Base-by-base conservation (phyloP, 2,329 filamentous ascomycete species). In the Exophiala sp. region DNA sequence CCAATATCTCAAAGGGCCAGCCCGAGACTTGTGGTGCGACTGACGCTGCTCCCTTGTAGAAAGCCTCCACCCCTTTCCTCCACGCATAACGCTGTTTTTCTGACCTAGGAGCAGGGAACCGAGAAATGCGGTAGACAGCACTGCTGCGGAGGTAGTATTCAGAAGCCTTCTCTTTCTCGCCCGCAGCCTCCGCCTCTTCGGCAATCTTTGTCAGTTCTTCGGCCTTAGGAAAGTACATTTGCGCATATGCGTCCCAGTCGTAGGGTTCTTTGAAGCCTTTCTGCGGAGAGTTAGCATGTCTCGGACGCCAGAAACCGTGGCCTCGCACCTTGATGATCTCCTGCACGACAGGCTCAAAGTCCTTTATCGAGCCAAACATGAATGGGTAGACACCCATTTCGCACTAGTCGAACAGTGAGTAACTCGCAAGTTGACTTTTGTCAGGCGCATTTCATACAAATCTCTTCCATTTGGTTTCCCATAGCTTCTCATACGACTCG, bases 391-490 rank as follows among this genome's bases (percentile, higher is more conserved):
- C 73, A 49, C 80, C 75, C 68, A 81, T 81, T 29, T 67, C 66
- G 64, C 78, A 81, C 73, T 75, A 53, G 30, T 6, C 18, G 23
- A 2, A 46, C 32, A 10, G 43, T 53, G 37, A 50, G 19, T 8
- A 40, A n/a, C 10, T n/a, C 13, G 21, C 35, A 11, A 6, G n/a
- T 38, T 14, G 8, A 23, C 18, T 32, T n/a, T 21, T 13, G 10
- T 16, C 21, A 10, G 11, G 3, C 2, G 3, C 5, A 10, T 29
- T 11, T 11, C 18, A 49, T 68, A 83, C 81, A 3, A 81, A 81
- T 58, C 76, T 71, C 66, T 82, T 82, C 85, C 85, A 89, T 67
- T 86, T 87, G 5, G 81, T 85, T 68, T 86, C 82, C 85, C 86
- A 89, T 22, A 86, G 68, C 8, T 75, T 75, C 61, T 77, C 71